A percentile compares a stretch with the other conserved stretches of the same genome.
phyloP scores from a whole-genome alignment of 345 rosid genomes.

The Eucalyptus regnans region DNA sequence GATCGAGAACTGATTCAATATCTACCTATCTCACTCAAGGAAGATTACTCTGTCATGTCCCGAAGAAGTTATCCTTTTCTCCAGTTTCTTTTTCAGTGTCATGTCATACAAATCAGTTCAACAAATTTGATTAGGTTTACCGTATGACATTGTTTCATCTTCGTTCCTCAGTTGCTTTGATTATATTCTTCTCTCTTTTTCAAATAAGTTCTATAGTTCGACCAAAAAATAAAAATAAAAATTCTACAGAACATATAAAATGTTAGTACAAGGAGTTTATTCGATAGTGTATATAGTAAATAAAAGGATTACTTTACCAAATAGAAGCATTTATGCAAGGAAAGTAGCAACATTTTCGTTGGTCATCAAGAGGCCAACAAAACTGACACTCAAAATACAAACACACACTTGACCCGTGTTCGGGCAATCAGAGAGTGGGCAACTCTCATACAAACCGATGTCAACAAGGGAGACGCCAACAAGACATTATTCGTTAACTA shows the following conservation, averaged over 20 bases:
- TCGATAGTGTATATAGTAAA: too few species aligned
- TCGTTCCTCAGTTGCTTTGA: too few species aligned
- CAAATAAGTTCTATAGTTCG: too few species aligned
- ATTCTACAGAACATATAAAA: too few species aligned
- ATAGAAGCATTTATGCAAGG: background rate
- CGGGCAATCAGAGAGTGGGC: background rate
- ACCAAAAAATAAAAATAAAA: too few species aligned
- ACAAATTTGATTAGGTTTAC: too few species aligned
- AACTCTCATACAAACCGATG: background rate
- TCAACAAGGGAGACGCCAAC: background rate
- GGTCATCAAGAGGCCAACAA: background rate
- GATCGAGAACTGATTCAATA: background rate
- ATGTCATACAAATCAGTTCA: too few species aligned
- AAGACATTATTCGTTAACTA: background rate
- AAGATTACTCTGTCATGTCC: too few species aligned
- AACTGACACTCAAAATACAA: background rate
- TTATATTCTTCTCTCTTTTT: too few species aligned
- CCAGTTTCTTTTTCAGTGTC: background rate
- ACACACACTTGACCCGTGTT: background rate
- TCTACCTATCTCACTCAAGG: background rate
- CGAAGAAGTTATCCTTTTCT: background rate
- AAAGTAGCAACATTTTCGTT: background rate
- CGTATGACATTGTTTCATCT: too few species aligned
- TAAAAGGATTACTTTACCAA: background rate
- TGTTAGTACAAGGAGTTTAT: too few species aligned